A percentile compares a stretch with the other conserved stretches of the same genome.
Conservation (phyloP, 2,329 filamentous ascomycete species). For the Akanthomyces lecanii region DNA sequence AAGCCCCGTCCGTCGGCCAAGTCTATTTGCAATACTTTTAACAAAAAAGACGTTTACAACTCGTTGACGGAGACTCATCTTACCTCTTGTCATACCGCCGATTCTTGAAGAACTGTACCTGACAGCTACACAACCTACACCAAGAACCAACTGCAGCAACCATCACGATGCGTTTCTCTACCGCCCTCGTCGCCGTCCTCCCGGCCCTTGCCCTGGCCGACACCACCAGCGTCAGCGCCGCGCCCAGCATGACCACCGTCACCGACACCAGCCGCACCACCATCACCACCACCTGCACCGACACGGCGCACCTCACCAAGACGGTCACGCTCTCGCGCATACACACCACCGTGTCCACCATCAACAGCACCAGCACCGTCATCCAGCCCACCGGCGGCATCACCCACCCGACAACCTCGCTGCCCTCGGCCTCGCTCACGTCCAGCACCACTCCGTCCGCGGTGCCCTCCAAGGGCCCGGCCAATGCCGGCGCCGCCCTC, state of each 20-base stretch:
- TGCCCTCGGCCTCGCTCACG: neutral
- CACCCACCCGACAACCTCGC: slow-evolving; percentile 13
- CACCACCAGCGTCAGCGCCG: slow-evolving; percentile 29
- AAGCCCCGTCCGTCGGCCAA: neutral
- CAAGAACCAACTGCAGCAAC: slow-evolving; percentile 22
- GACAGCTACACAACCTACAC: slow-evolving; percentile 3
- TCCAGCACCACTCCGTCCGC: slow-evolving; percentile 25
- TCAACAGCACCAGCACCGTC: slow-evolving; percentile 32
- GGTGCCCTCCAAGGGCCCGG: slow-evolving; percentile 29
- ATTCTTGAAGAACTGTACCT: slow-evolving; percentile 18
- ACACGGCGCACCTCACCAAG: slow-evolving; percentile 48
- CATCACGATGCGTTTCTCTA: slow-evolving; percentile 36
- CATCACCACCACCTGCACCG: slow-evolving; percentile 43
- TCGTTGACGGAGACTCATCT: slow-evolving; percentile 10
- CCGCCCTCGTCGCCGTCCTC: slow-evolving; percentile 46
- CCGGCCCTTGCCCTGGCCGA: slow-evolving; percentile 51
- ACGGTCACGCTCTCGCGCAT: slow-evolving; percentile 49
- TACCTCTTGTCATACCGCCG: neutral
- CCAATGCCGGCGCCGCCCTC: slow-evolving; percentile 41
- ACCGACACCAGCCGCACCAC: slow-evolving; percentile 27
- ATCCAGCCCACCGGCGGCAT: slow-evolving; percentile 28
- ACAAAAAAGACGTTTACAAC: slow-evolving; percentile 18
- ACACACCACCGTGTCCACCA: slow-evolving; percentile 34
- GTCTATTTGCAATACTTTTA: neutral
- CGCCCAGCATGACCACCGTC: slow-evolving; percentile 26